phyloP scores from a whole-genome alignment of 352 stramenopile species.

The Thalassiosira mediterranea region DNA sequence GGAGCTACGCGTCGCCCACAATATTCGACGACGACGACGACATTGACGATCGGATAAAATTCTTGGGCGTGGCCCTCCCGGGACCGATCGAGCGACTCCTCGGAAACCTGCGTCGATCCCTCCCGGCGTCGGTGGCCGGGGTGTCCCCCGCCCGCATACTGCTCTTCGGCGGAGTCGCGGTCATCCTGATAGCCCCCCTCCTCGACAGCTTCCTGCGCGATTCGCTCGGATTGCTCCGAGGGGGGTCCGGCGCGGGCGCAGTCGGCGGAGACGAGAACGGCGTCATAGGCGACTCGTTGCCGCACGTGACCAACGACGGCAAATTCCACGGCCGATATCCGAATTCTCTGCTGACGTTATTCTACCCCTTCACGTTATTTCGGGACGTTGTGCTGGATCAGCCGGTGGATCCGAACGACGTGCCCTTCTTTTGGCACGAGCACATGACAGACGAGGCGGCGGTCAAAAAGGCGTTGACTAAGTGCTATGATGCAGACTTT shows the following conservation, averaged over 20 bases:
- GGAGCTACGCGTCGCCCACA: neutral
- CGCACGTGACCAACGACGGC: slow-evolving; percentile 31
- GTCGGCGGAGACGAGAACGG: slow-evolving; percentile 10
- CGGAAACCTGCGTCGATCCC: neutral
- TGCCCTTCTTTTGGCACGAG: slow-evolving; percentile 60
- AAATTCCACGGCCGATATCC: slow-evolving; percentile 58
- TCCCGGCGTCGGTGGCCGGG: no score
- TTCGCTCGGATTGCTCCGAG: neutral
- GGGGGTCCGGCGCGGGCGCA: neutral
- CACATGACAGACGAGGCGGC: slow-evolving; percentile 44
- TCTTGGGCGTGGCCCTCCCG: slow-evolving; percentile 10
- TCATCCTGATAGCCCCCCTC: slow-evolving; percentile 16
- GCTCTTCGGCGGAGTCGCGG: slow-evolving; percentile 6
- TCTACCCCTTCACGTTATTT: slow-evolving; percentile 60
- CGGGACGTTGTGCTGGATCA: slow-evolving; percentile 61
- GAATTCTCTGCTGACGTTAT: slow-evolving; percentile 58
- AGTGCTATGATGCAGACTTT: slow-evolving; percentile 51
- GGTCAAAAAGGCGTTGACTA: slow-evolving; percentile 42
- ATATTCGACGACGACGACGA: slow-evolving; percentile 5
- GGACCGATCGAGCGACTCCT: slow-evolving; percentile 4
- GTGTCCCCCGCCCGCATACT: slow-evolving; percentile 20
- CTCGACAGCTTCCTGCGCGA: slow-evolving; percentile 3
- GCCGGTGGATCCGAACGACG: slow-evolving; percentile 39
- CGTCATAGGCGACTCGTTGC: slow-evolving; percentile 11
- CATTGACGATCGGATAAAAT: neutral